A percentile compares a stretch with the other conserved stretches of the same genome.
Conservation (phyloP, 1,139 yeast species). For the Saccharomyces pastorianus region DNA sequence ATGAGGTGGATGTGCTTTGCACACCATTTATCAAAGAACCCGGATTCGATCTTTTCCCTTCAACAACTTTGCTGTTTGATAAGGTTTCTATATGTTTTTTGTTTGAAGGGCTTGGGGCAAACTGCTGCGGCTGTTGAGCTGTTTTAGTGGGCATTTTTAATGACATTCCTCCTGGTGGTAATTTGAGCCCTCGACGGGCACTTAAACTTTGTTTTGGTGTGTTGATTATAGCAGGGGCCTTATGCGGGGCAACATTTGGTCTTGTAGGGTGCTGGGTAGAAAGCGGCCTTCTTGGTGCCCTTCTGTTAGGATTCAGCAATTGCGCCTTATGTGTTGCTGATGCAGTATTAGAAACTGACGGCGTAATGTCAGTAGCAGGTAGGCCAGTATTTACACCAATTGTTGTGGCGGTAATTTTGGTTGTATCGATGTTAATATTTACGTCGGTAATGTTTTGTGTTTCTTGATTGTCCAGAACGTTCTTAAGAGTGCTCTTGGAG, state of each 20-base stretch:
- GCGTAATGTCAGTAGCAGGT: constrained; percentile 1
- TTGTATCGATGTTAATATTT: background rate
- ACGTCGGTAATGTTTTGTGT: background rate
- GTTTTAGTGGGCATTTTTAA: constrained; percentile 19
- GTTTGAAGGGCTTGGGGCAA: constrained; percentile 27
- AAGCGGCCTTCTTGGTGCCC: constrained; percentile 23
- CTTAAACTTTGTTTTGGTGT: constrained; percentile 26
- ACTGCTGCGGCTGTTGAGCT: constrained; percentile 19
- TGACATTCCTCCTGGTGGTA: constrained; percentile 31
- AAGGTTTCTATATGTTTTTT: constrained; percentile 12
- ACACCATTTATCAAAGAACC: constrained; percentile 29
- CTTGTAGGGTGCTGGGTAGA: constrained; percentile 5
- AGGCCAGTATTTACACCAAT: background rate
- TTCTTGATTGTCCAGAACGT: background rate
- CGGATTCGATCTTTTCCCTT: constrained; percentile 26
- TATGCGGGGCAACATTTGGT: constrained; percentile 3
- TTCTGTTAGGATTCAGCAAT: constrained; percentile 20
- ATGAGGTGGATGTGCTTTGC: constrained; percentile 29
- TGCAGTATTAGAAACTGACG: constrained; percentile 1
- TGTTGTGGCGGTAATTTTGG: background rate
- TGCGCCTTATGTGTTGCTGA: constrained; percentile 4
- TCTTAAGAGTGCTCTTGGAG: background rate
- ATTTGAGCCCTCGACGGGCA: constrained; percentile 31
- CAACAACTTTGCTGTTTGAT: constrained; percentile 3
- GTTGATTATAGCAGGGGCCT: constrained; percentile 1